Evolutionary conservation across 345 rosid genomes (phyloP).

Genomic region (Abelmoschus esculentus): DNA sequence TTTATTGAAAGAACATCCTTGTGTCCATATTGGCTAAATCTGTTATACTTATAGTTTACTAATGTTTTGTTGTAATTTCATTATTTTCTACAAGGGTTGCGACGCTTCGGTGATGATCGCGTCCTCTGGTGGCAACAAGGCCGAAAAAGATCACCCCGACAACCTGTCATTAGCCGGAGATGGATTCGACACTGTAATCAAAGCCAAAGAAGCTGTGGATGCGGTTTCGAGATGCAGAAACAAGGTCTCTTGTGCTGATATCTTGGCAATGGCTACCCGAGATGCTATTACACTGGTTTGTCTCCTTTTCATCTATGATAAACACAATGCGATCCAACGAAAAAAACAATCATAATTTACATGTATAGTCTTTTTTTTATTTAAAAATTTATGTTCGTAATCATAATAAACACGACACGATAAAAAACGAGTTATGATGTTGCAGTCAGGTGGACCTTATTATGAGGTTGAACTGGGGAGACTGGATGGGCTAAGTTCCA

Average conservation of each 20-base stretch:
- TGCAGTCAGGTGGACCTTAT: constrained; percentile 57
- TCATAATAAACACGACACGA: neutral
- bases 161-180: constrained; percentile 79
- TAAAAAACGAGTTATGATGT: neutral
- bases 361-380: too few species aligned
- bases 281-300: constrained; percentile 56
- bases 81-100: constrained; percentile 37
- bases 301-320: neutral
- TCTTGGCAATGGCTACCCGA: constrained; percentile 72
- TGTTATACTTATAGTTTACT: neutral
- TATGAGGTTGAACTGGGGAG: constrained; percentile 72
- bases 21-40: neutral
- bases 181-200: constrained; percentile 76
- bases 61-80: neutral
- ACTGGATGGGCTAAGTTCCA: constrained; percentile 64
- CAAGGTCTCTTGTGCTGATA: constrained; percentile 79
- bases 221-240: constrained; percentile 43
- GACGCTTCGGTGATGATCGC: constrained; percentile 64
- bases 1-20: constrained; percentile 8
- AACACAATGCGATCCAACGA: too few species aligned
- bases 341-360: too few species aligned
- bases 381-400: neutral
- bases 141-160: constrained; percentile 83
- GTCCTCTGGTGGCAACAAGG: constrained; percentile 44
- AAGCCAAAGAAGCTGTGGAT: constrained; percentile 68